Evolutionary conservation across 1,284 basidiomycete genomes (phyloP).

Genomic region (Volvariella volvacea): DNA sequence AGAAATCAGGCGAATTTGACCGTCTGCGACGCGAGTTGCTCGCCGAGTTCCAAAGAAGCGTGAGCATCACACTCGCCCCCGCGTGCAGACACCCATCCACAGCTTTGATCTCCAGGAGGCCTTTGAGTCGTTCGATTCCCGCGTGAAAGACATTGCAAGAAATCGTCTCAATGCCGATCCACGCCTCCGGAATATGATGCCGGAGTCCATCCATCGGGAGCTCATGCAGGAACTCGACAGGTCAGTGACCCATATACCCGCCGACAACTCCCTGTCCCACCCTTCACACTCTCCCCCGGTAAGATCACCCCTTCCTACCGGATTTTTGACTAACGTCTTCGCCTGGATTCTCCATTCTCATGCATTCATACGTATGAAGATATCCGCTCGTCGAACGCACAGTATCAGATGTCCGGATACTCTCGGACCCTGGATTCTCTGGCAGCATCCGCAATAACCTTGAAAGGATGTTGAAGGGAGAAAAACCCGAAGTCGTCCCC

Average conservation of each 20-base stretch:
- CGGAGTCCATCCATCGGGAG: constrained; percentile 49
- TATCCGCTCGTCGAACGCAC: constrained; percentile 61
- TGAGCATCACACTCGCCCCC: constrained; percentile 25
- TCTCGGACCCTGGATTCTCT: constrained; percentile 45
- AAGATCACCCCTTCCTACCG: not conserved
- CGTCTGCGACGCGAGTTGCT: constrained; percentile 61
- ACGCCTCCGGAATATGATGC: constrained; percentile 46
- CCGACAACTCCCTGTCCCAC: not conserved
- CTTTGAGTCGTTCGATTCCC: constrained; percentile 41
- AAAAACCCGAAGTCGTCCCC: not conserved
- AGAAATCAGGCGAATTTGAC: constrained; percentile 76
- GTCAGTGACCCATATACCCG: constrained; percentile 24
- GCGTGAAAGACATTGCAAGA: constrained; percentile 55
- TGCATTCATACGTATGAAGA: constrained; percentile 20
- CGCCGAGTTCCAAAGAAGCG: constrained; percentile 55
- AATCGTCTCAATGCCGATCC: constrained; percentile 47
- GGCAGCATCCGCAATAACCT: constrained; percentile 29
- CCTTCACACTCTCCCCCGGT: not conserved
- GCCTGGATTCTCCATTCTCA: not conserved
- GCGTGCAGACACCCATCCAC: not conserved
- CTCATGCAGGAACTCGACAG: constrained; percentile 68
- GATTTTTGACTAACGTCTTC: not conserved
- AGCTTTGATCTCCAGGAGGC: constrained; percentile 32
- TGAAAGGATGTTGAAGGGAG: not conserved
- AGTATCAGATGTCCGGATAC: constrained; percentile 43